phyloP scores from a whole-genome alignment of 495 filamentous ascomycete species.

The Cryomyces minteri region DNA sequence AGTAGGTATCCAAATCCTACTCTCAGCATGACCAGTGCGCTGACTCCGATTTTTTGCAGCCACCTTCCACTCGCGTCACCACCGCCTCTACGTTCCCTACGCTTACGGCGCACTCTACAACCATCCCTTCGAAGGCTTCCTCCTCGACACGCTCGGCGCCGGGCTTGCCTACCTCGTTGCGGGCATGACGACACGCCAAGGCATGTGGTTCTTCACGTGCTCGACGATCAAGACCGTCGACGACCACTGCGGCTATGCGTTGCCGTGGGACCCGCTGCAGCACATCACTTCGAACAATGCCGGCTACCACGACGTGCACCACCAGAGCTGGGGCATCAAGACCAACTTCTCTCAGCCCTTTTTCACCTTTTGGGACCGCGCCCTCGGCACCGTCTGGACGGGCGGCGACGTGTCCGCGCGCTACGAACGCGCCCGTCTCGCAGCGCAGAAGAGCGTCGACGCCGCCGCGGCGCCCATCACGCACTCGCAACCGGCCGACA shows the following conservation, averaged over 20 bases:
- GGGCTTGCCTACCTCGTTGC: constrained; percentile 61
- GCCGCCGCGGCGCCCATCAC: constrained; percentile 1
- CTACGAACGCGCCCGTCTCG: constrained; percentile 23
- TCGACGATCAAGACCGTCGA: constrained; percentile 91
- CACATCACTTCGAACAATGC: constrained; percentile 83
- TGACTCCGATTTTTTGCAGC: too few relatives aligned
- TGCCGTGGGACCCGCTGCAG: constrained; percentile 91
- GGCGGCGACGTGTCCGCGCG: constrained; percentile 35
- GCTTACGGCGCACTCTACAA: constrained; percentile 96
- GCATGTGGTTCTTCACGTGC: constrained; percentile 67
- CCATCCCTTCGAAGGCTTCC: constrained; percentile 80
- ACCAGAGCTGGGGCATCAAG: constrained; percentile 98
- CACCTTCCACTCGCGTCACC: constrained; percentile 76
- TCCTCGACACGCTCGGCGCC: constrained; percentile 78
- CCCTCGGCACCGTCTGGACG: constrained; percentile 54
- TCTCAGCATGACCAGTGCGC: too few relatives aligned
- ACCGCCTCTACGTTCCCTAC: constrained; percentile 91
- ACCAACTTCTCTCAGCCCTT: constrained; percentile 61
- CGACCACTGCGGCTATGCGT: constrained; percentile 89
- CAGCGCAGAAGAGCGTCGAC: constrained; percentile 17
- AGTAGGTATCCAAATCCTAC: constrained; percentile 23
- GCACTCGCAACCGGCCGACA: background rate
- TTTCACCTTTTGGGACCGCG: constrained; percentile 69
- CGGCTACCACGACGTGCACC: constrained; percentile 91
- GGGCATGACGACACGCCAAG: constrained; percentile 59